Evolutionary conservation across 768 basidiomycete genomes (phyloP).

Genomic region (Macrolepiota dolichaula): DNA sequence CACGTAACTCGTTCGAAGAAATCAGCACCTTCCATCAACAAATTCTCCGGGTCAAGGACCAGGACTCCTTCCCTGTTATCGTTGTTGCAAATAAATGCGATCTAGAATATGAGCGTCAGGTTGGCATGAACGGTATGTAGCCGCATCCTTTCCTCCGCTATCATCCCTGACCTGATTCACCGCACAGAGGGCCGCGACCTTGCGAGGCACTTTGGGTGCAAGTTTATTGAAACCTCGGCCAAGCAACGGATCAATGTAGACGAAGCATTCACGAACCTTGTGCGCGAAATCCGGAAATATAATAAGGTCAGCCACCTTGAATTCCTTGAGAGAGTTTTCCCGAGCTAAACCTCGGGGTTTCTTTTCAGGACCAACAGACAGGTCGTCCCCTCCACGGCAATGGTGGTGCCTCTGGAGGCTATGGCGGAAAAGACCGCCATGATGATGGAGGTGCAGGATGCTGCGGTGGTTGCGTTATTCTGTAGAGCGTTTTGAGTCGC

Average conservation of each 20-base stretch:
- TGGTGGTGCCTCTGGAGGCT: slow-evolving; percentile 39
- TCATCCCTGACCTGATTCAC: neutral
- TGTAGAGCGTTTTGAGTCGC: slow-evolving; percentile 24
- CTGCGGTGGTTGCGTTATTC: slow-evolving; percentile 68
- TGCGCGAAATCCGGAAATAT: slow-evolving; percentile 90
- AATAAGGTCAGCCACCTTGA: slow-evolving; percentile 64
- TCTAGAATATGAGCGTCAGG: slow-evolving; percentile 93
- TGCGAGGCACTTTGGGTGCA: slow-evolving; percentile 91
- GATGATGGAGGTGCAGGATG: slow-evolving; percentile 59
- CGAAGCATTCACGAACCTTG: slow-evolving; percentile 90
- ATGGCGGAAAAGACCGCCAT: slow-evolving; percentile 46
- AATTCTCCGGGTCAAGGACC: slow-evolving; percentile 95
- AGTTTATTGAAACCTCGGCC: slow-evolving; percentile 94
- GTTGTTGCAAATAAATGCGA: slow-evolving; percentile 99
- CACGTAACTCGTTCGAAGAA: slow-evolving; percentile 95
- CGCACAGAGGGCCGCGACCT: slow-evolving; percentile 95
- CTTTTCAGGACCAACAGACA: slow-evolving; percentile 67
- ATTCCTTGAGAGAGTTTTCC: neutral
- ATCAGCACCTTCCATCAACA: slow-evolving; percentile 95
- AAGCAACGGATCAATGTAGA: slow-evolving; percentile 97
- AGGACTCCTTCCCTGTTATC: slow-evolving; percentile 92
- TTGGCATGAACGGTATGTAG: slow-evolving; percentile 85
- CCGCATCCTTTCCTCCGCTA: neutral
- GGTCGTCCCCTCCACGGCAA: slow-evolving; percentile 60
- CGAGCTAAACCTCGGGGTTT: slow-evolving; percentile 9